A percentile compares a stretch with the other conserved stretches of the same genome.
Evolutionary conservation across 495 filamentous ascomycete genomes (phyloP).

Genomic region (Trichoderma parareesei): DNA sequence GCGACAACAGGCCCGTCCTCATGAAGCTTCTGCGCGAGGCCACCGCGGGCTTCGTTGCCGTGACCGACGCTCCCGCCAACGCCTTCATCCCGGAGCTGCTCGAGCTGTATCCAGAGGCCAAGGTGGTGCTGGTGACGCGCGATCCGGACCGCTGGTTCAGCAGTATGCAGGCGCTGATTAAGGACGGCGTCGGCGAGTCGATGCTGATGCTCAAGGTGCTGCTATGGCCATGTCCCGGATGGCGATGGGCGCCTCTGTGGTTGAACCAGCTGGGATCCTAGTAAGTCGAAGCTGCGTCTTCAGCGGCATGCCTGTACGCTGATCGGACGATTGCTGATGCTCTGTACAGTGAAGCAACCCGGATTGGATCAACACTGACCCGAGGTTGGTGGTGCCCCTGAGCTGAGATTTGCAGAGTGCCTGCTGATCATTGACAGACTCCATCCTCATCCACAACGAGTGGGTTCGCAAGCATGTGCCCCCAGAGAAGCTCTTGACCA

Average conservation of each 20-base stretch:
- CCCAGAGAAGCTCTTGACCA: slow-evolving; percentile 33
- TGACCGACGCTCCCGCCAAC: slow-evolving; percentile 24
- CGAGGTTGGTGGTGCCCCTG: not conserved
- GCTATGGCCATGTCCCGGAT: slow-evolving; percentile 11
- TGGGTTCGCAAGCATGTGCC: slow-evolving; percentile 27
- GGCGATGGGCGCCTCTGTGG: not conserved
- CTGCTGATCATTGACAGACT: not conserved
- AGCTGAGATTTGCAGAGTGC: not conserved
- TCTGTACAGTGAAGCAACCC: not conserved
- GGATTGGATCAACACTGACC: not conserved
- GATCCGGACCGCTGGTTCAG: slow-evolving; percentile 16
- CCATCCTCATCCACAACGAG: slow-evolving; percentile 24
- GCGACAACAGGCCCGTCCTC: slow-evolving; percentile 18
- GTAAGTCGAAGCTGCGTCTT: not conserved
- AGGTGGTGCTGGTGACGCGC: slow-evolving; percentile 27
- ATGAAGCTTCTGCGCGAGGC: slow-evolving; percentile 22
- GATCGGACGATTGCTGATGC: not conserved
- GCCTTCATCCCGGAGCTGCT: slow-evolving; percentile 29
- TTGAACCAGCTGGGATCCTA: not conserved
- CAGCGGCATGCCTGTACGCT: too few relatives aligned
- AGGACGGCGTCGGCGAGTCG: not conserved
- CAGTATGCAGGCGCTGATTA: slow-evolving; percentile 1
- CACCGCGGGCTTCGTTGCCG: slow-evolving; percentile 27
- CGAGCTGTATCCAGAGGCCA: slow-evolving; percentile 31
- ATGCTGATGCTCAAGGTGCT: slow-evolving; percentile 12